A percentile compares a stretch with the other conserved stretches of the same genome.
These are phyloP conservation scores for Helicostylum pulchrum DNA, from an alignment of 192 early-diverging fungal genomes.

Conservation along the genomic window DNA sequence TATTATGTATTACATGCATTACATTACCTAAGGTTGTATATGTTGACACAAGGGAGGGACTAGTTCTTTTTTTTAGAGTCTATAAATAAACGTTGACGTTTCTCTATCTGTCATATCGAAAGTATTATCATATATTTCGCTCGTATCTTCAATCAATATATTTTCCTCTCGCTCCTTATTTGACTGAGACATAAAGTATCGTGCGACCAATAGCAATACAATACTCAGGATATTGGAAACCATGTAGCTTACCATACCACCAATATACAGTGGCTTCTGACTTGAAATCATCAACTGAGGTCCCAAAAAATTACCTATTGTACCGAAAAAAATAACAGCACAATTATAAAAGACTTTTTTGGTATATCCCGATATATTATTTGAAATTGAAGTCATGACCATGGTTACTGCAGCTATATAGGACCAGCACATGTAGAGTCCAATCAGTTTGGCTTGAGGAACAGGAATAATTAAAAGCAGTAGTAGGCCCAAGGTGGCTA, in stretches of 20 bases:
- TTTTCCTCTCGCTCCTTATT: conserved; percentile 2
- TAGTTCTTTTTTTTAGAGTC: no score
- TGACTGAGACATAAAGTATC: conserved; percentile 10
- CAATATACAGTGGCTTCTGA: conserved; percentile 20
- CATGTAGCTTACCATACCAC: conserved; percentile 25
- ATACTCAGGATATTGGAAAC: conserved; percentile 17
- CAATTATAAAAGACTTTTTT: conserved; percentile 22
- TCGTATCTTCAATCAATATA: no score
- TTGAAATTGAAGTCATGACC: conserved; percentile 8
- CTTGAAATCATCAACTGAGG: conserved; percentile 22
- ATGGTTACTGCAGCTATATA: conserved; percentile 13
- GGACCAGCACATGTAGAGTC: conserved; percentile 22
- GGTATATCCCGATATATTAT: conserved; percentile 19
- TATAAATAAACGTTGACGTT: no score
- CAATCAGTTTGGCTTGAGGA: conserved; percentile 14
- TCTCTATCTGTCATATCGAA: no score
- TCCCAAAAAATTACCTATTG: conserved; percentile 22
- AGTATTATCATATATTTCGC: no score
- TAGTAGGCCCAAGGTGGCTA: conserved; percentile 22
- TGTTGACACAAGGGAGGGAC: no score
- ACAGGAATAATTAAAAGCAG: conserved; percentile 15
- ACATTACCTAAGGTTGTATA: no score
- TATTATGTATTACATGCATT: no score
- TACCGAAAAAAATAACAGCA: conserved; percentile 21
- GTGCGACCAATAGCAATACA: conserved; percentile 4